Base-by-base conservation (phyloP, 78 protist species). In the Planoprotostelium fungivorum region DNA sequence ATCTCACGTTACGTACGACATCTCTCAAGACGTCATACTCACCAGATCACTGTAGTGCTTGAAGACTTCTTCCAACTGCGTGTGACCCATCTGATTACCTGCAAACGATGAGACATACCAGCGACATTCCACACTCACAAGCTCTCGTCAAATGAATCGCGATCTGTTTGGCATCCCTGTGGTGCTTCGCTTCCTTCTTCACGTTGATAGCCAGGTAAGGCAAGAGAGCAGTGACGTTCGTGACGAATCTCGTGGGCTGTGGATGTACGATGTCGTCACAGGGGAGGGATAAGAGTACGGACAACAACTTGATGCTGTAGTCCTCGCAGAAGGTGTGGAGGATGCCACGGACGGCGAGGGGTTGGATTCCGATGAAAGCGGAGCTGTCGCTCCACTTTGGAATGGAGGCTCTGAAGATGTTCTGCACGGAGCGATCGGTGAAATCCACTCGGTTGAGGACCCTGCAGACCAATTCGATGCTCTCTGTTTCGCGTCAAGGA, bases 231-330 rank as follows among this genome's bases (percentile, higher is more conserved):
- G 37, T 35, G 39, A 92, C n/a, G 85, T 89, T 92, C 29, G 89
- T 92, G 1, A 92, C 31, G 89, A 92, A 89, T 34, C 94, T 39
- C 25, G 91, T 37, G 28, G 93, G 29, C 36, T 92, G 93, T 0
- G 94, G 92, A 38, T 92, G 94, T 83, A 92, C 89, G 5, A 92
- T 86, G 63, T 92, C 94, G 29, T 92, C 92, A 83, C 94, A 92
- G 38, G 94, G 94, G 31, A 90, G 91, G 0, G 88, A 25, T 10
- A 90, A 87, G 37, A 92, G 38, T 34, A 73, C 85, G 0, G 83
- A 34, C 1, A 92, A 34, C 37, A 92, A 86, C 31, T 92, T 92
- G 29, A 92, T 86, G 5, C 93, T 36, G 29, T 39, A 5, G 38
- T 51, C 88, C 0, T 88, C 29, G 9, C 93, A 90, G 38, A 39